Evolutionary conservation across 257 asterid species (phyloP).

Genomic region (Solanum peruvianum): DNA sequence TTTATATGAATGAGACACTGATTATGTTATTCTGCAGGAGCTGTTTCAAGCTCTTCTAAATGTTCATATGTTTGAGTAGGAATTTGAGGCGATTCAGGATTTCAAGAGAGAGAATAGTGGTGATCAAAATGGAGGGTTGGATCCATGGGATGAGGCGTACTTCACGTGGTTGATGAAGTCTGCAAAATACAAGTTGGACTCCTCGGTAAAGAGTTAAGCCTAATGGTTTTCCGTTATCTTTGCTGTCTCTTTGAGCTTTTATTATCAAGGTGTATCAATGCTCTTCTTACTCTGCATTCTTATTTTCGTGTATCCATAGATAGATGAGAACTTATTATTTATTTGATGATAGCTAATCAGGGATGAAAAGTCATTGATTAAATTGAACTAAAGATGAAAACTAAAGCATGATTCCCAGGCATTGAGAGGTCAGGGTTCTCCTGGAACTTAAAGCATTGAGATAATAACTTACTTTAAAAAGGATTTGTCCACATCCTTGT

Average conservation of each 20-base stretch:
- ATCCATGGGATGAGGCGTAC: conserved; percentile 97
- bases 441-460: background rate
- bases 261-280: background rate
- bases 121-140: conserved; percentile 41
- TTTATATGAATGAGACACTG: background rate
- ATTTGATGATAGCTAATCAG: background rate
- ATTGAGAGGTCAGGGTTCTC: background rate
- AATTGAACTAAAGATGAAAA: background rate
- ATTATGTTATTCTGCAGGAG: background rate
- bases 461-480: background rate
- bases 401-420: background rate
- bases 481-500: background rate
- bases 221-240: background rate
- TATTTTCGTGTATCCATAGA: background rate
- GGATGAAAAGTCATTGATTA: background rate
- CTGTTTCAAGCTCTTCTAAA: background rate
- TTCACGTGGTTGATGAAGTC: conserved; percentile 77
- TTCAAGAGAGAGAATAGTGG: conserved; percentile 49
- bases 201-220: conserved; percentile 35
- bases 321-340: background rate
- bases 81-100: conserved; percentile 48
- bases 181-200: conserved; percentile 51
- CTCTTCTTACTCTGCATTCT: background rate
- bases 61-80: conserved; percentile 30
- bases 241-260: background rate